Base-by-base conservation (phyloP, 129 eudicot genomes). In the Flaveria robusta region DNA sequence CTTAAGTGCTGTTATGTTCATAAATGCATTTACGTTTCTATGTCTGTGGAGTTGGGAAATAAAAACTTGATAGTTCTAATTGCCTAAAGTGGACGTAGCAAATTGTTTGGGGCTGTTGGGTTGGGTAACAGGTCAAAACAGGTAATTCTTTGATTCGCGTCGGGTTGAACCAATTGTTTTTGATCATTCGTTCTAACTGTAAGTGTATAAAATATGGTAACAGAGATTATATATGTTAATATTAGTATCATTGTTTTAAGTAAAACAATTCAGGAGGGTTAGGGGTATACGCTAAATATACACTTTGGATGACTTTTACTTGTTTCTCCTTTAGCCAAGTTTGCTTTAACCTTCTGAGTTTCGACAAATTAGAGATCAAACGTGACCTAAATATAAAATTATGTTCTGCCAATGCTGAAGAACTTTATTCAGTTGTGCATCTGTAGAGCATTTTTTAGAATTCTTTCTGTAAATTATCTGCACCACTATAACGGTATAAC, bases 121-220 rank as follows among this genome's bases (percentile, higher is more conserved):
- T 66, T 66, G 71, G 71, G 50, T 39, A 37, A 66, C 27, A 11
- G 50, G 49, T 66, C 71, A 66, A 66, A 39, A 4, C 71, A 39
- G 14, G 23, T n/a, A 64, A 31, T 64, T 64, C 6, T 37, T 34
- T 64, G 70, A 29, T 64, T 64, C 7, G 15, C 15, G 24, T 64
- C 6, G 5, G 24, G 29, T 66, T 66, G 71, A 66, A 26, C 27
- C 27, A 37, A 18, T 0, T 23, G 9, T 11, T 59, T 59, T 59
- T 59, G 2, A 55, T 55, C 14, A 34, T 8, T 37, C n/a, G 2
- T 16, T 66, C 9, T 5, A 37, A 5, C 31, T 2, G 8, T 0
- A 37, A 34, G 23, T 39, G 29, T 39, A 18, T 39, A 66, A n/a
- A 41, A 37, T 37, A 37, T 18, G 27, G 27, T 18, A 37, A 37